Conservation (phyloP, 768 basidiomycete species). For the Plicaturopsis crispa region DNA sequence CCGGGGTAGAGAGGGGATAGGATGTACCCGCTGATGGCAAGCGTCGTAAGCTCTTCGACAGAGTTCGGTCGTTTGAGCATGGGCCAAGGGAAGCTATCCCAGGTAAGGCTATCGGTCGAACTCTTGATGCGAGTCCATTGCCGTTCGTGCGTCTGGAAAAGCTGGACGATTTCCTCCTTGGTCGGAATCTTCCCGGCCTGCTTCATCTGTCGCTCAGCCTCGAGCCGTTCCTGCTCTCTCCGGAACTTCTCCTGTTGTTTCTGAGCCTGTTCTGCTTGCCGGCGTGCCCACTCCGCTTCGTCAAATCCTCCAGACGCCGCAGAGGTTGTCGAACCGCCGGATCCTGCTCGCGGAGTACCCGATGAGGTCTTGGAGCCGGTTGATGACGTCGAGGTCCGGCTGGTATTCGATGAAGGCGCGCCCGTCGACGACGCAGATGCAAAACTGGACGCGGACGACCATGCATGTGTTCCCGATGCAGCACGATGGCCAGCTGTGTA, state of each 20-base stretch:
- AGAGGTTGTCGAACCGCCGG: neutral
- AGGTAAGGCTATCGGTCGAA: constrained; percentile 37
- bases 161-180: constrained; percentile 46
- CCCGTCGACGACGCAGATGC: constrained; percentile 2
- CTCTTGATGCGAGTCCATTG: constrained; percentile 41
- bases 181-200: constrained; percentile 37
- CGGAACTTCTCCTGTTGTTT: constrained; percentile 66
- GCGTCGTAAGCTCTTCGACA: constrained; percentile 55
- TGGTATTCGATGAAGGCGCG: constrained; percentile 15
- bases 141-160: constrained; percentile 56
- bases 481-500: constrained; percentile 4
- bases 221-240: constrained; percentile 53
- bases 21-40: constrained; percentile 54
- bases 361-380: constrained; percentile 15
- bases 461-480: constrained; percentile 18
- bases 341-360: constrained; percentile 8
- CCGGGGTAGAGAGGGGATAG: constrained; percentile 47
- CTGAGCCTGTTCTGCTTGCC: constrained; percentile 54
- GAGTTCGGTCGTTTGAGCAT: constrained; percentile 46
- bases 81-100: constrained; percentile 74
- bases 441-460: constrained; percentile 17
- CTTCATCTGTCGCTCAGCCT: constrained; percentile 20
- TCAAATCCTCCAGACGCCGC: constrained; percentile 14
- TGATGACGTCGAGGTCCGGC: constrained; percentile 16
- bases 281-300: constrained; percentile 55